phyloP scores from a whole-genome alignment of 2,329 filamentous ascomycete genomes.

The Nemania sp. region DNA sequence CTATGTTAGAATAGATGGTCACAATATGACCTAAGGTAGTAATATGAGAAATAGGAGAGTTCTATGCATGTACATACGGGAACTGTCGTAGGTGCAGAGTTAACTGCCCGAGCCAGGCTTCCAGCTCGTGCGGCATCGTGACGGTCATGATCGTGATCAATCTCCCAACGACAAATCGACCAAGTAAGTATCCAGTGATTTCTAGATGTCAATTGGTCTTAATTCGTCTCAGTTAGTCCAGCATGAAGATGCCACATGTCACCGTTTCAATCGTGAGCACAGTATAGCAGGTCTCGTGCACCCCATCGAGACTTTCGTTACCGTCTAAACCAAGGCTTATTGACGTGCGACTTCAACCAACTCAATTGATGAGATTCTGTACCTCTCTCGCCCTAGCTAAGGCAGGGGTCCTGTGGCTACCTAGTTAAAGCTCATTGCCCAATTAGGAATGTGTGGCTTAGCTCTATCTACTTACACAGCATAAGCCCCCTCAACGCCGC shows the following conservation, averaged over 20 bases:
- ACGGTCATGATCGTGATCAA: constrained; percentile 7
- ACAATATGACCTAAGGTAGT: neutral
- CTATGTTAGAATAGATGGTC: constrained; percentile 23
- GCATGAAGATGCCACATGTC: constrained; percentile 2
- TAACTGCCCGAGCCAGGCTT: constrained; percentile 46
- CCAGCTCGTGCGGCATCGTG: constrained; percentile 46
- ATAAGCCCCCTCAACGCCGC: too few species aligned
- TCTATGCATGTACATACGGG: constrained; percentile 43
- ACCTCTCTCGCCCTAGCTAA: neutral
- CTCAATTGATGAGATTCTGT: neutral
- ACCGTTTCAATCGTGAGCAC: constrained; percentile 8
- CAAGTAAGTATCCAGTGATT: too few species aligned
- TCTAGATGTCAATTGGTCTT: neutral
- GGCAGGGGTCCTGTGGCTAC: constrained; percentile 33
- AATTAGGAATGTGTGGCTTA: constrained; percentile 19
- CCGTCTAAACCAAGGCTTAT: constrained; percentile 29
- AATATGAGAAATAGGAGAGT: neutral
- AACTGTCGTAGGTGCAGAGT: constrained; percentile 44
- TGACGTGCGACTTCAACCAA: constrained; percentile 22
- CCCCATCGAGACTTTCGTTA: constrained; percentile 31
- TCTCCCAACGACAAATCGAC: neutral
- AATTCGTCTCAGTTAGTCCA: neutral
- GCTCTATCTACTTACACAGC: too few species aligned
- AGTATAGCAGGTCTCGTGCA: neutral
- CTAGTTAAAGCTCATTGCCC: constrained; percentile 2